Evolutionary conservation across 352 stramenopile species (phyloP), one percentile per base, ranked within the genome.

Genomic region (Globisporangium emineosum): DNA sequence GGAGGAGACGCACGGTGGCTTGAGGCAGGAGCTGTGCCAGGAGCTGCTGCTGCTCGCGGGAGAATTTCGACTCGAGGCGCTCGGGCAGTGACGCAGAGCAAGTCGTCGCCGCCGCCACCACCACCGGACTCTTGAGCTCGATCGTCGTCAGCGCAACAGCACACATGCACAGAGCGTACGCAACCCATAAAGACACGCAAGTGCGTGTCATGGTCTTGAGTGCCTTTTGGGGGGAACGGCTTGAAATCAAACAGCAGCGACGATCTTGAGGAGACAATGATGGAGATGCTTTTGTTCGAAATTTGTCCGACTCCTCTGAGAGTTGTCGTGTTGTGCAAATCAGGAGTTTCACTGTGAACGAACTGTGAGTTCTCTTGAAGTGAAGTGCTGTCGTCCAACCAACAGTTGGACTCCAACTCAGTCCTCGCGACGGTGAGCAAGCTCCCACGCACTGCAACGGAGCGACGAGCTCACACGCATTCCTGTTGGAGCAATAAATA

Each of bases 11-110:
- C 12, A 42, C 35, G 35, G 55, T 73, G n/a, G 49, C 51, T 29
- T 57, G 60, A 1, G 67, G 67, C 17, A 73, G 37, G 29, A 73
- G 67, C 23, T 68, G 57, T 23, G 9, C 27, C 19, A 72, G 45
- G 58, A 72, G 67, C 21, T 49, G 56, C 21, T 64, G 57, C 37
- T 72, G 62, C 3, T 72, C 61, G 7, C 30, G 21, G 0, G 57
- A 62, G n/a, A 72, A 69, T 2, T 61, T 57, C 15, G 57, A 51
- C 7, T 53, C 57, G 27, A 56, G 35, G 25, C 37, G 49, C 56
- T 17, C 40, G 15, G 53, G 51, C 25, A 62, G 27, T 5, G 50
- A 67, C 32, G 55, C 52, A 7, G 45, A 47, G 51, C 52, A 67
- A 45, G 32, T 42, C 9, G n/a, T 42, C 45, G 45, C 25, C n/a